Conservation (phyloP, 768 basidiomycete species). For the Guyanaporus albipodus region DNA sequence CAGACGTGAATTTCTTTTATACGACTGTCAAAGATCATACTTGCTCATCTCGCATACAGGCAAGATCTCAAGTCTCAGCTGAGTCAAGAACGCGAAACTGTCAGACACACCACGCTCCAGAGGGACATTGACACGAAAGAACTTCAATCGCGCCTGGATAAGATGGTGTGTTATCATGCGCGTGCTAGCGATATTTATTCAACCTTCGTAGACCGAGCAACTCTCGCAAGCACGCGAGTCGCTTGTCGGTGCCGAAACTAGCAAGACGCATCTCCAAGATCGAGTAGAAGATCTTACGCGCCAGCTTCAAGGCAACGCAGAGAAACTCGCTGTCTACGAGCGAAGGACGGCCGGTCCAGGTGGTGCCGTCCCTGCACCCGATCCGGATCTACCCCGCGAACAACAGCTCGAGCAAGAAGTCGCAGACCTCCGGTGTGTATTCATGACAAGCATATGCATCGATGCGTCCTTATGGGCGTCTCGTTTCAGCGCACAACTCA, state of each 20-base stretch:
- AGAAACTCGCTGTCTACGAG: constrained; percentile 87
- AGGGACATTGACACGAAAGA: constrained; percentile 80
- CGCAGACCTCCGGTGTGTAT: constrained; percentile 71
- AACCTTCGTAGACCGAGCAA: constrained; percentile 49
- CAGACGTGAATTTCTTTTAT: constrained; percentile 62
- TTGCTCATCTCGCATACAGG: constrained; percentile 35
- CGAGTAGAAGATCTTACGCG: constrained; percentile 43
- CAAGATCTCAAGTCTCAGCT: constrained; percentile 72
- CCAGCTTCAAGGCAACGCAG: constrained; percentile 71
- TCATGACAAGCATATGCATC: background rate
- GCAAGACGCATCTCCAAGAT: constrained; percentile 74
- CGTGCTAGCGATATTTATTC: constrained; percentile 9
- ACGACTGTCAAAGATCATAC: background rate
- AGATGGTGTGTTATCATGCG: constrained; percentile 44
- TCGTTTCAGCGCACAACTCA: constrained; percentile 60
- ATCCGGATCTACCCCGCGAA: constrained; percentile 56
- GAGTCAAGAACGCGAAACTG: constrained; percentile 66
- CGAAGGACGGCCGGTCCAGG: constrained; percentile 43
- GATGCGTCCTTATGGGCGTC: background rate
- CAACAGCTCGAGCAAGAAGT: constrained; percentile 82
- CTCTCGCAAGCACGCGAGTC: constrained; percentile 65
- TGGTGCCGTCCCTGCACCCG: constrained; percentile 32
- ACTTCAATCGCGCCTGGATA: constrained; percentile 67
- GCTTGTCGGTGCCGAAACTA: constrained; percentile 70
- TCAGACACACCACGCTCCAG: constrained; percentile 72